Evolutionary conservation across 148 eudicot species (phyloP).

Genomic region (Diospyros lotus): DNA sequence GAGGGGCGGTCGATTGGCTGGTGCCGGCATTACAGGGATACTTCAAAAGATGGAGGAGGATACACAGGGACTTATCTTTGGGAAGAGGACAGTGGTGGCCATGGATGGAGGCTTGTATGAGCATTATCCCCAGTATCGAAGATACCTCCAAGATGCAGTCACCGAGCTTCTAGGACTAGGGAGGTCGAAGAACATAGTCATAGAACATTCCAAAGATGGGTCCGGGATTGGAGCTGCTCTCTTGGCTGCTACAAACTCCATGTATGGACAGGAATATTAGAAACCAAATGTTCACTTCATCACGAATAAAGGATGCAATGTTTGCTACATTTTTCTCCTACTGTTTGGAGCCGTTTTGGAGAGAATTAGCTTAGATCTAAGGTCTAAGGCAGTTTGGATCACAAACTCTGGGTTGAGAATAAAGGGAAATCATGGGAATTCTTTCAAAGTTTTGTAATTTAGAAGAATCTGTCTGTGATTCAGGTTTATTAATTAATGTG

Average conservation of each 20-base stretch:
- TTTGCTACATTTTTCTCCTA: not conserved
- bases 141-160: conserved; percentile 55
- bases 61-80: conserved; percentile 41
- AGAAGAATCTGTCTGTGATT: not conserved
- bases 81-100: conserved; percentile 75
- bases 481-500: too few species aligned
- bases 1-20: conserved; percentile 75
- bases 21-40: conserved; percentile 74
- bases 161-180: conserved; percentile 52
- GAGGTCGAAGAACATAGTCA: conserved; percentile 41
- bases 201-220: conserved; percentile 70
- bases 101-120: conserved; percentile 86
- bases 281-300: not conserved
- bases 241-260: conserved; percentile 71
- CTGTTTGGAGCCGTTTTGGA: not conserved
- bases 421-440: not conserved
- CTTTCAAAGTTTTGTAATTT: conserved; percentile 7
- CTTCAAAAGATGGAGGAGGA: conserved; percentile 63
- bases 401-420: not conserved
- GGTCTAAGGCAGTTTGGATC: not conserved
- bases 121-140: conserved; percentile 62
- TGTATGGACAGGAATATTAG: conserved; percentile 31
- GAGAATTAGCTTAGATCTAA: not conserved
- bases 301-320: not conserved
- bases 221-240: conserved; percentile 93